phyloP scores from a whole-genome alignment of 805 yeast species.

The Myxozyma geophila region DNA sequence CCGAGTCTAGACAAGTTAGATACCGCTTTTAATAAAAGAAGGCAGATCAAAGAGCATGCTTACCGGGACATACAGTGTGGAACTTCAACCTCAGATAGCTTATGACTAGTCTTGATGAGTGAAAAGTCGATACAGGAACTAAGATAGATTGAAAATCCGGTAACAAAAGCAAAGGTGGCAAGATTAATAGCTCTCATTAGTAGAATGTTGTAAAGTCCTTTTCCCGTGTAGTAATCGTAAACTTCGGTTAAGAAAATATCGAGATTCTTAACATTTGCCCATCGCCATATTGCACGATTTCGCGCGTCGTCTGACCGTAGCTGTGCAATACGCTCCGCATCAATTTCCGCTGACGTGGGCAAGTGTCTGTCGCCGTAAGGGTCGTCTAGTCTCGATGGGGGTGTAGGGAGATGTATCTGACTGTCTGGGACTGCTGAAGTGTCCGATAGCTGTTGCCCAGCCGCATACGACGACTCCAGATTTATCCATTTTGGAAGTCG shows the following conservation, averaged over 20 bases:
- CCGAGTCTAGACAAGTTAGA: conserved; percentile 19
- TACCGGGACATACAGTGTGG: conserved; percentile 54
- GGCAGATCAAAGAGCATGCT: background rate
- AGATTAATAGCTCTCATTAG: conserved; percentile 68
- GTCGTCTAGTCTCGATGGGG: conserved; percentile 28
- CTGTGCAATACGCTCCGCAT: conserved; percentile 7
- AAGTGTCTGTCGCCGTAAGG: conserved; percentile 4
- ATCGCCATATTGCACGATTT: conserved; percentile 87
- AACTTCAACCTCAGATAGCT: conserved; percentile 50
- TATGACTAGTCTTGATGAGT: conserved; percentile 45
- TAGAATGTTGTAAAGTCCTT: conserved; percentile 81
- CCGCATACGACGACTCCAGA: conserved; percentile 32
- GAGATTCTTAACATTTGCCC: conserved; percentile 95
- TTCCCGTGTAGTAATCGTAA: conserved; percentile 81
- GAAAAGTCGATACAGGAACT: conserved; percentile 79
- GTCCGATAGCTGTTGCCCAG: conserved; percentile 6
- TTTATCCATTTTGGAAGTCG: conserved; percentile 34
- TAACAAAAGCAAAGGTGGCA: conserved; percentile 75
- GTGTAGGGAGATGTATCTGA: conserved; percentile 27
- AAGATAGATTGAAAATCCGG: conserved; percentile 76
- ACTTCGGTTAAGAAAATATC: conserved; percentile 84
- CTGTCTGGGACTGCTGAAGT: background rate
- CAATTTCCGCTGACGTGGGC: conserved; percentile 3
- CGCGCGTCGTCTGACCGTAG: conserved; percentile 58
- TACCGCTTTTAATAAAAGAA: background rate